A percentile compares a stretch with the other conserved stretches of the same genome.
These are phyloP conservation scores for Kentomonas sorsogonicus DNA, from an alignment of 208 protist genomes.

Conservation along the genomic window DNA sequence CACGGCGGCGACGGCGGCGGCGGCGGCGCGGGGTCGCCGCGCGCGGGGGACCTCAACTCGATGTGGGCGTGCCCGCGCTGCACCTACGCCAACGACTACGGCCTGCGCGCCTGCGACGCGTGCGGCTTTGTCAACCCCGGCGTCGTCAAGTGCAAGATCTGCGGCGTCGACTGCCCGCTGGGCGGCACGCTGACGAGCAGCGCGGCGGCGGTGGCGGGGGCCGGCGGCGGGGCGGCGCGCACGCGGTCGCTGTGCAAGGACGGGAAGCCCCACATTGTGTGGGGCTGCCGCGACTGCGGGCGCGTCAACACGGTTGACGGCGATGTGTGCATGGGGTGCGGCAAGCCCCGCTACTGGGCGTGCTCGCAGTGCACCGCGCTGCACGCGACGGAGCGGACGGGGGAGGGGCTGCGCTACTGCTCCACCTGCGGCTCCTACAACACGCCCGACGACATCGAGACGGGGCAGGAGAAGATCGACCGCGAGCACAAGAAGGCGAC, in stretches of 20 bases:
- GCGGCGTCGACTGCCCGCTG: conserved; percentile 16
- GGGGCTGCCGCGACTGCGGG: conserved; percentile 51
- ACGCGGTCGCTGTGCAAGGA: conserved; percentile 22
- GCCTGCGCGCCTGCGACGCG: conserved; percentile 24
- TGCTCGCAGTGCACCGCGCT: conserved; percentile 59
- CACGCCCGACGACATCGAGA: conserved; percentile 61
- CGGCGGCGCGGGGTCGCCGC: neutral
- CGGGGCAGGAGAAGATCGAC: conserved; percentile 41
- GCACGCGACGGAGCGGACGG: conserved; percentile 28
- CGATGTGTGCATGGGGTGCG: conserved; percentile 46
- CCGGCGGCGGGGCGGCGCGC: neutral
- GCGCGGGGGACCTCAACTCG: conserved; percentile 3
- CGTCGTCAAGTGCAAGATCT: conserved; percentile 33
- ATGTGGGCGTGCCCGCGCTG: conserved; percentile 52
- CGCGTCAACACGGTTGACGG: conserved; percentile 53
- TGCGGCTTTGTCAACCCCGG: conserved; percentile 30
- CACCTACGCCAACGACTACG: conserved; percentile 38
- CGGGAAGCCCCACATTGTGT: conserved; percentile 49
- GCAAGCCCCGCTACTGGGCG: conserved; percentile 40
- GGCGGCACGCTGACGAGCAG: conserved; percentile 8
- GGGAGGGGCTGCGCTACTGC: conserved; percentile 64
- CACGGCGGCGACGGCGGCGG: conserved; percentile 7
- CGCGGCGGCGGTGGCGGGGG: too few species aligned
- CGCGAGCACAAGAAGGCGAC: conserved; percentile 24
- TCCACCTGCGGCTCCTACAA: conserved; percentile 49